These are phyloP conservation scores for Flaveria linearis DNA, from an alignment of 129 eudicot genomes.

Conservation along the genomic window DNA sequence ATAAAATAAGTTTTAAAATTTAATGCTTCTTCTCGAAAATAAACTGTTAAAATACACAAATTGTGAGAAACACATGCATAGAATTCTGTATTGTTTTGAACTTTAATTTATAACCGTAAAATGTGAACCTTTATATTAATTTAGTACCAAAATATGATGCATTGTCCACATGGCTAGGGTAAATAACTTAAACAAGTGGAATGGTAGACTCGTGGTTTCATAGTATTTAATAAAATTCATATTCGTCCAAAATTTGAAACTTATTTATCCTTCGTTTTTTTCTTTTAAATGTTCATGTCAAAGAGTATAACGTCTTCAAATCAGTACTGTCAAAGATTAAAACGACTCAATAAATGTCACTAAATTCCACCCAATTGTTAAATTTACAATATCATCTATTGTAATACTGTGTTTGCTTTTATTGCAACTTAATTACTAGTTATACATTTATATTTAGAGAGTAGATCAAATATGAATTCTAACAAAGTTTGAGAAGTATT, in stretches of 20 bases:
- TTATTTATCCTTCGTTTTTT: not conserved
- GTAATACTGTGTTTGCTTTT: not conserved
- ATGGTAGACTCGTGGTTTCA: not conserved
- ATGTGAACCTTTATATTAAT: not conserved
- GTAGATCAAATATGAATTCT: too few relatives aligned
- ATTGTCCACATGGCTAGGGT: not conserved
- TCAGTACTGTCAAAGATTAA: not conserved
- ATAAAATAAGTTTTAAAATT: not conserved
- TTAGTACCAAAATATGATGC: not conserved
- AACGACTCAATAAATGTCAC: constrained; percentile 21
- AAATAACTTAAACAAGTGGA: not conserved
- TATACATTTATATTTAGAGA: too few relatives aligned
- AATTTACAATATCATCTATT: too few relatives aligned
- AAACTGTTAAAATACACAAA: too few relatives aligned
- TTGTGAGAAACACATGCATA: not conserved
- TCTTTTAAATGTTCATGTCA: not conserved
- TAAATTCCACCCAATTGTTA: not conserved
- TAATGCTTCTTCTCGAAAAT: not conserved
- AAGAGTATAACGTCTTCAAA: not conserved
- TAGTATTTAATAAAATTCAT: not conserved
- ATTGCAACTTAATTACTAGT: too few relatives aligned
- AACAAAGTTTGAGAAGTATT: too few relatives aligned
- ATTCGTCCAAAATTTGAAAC: not conserved
- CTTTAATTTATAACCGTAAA: not conserved
- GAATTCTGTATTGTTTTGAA: too few relatives aligned